phyloP scores from a whole-genome alignment of 345 rosid genomes.

The Streptanthus diversifolius region DNA sequence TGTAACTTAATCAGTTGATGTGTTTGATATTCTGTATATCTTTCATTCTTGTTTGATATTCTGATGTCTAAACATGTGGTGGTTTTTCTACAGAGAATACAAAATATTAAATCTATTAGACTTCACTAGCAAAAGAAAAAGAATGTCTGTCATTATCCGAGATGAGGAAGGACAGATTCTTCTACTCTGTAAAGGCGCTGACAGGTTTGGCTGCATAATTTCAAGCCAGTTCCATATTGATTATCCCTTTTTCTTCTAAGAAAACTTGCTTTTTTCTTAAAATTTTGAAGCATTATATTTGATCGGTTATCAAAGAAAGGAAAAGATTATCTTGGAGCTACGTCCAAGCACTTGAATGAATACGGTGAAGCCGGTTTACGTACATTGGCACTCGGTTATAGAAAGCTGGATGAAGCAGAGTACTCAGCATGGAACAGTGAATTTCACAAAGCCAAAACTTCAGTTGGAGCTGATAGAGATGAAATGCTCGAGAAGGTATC shows the following conservation, averaged over 20 bases:
- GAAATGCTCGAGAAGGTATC: conserved; percentile 59
- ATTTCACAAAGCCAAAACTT: conserved; percentile 58
- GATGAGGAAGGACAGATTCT: conserved; percentile 60
- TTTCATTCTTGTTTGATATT: neutral
- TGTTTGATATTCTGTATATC: neutral
- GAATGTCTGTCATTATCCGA: conserved; percentile 76
- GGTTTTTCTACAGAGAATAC: conserved; percentile 53
- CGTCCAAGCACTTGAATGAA: conserved; percentile 49
- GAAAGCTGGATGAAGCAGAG: conserved; percentile 44
- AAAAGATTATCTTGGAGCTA: conserved; percentile 41
- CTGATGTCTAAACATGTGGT: neutral
- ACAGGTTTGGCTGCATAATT: conserved; percentile 48
- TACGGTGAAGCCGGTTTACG: conserved; percentile 79
- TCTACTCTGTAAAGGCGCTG: conserved; percentile 85
- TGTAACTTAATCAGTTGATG: neutral
- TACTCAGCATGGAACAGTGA: conserved; percentile 51
- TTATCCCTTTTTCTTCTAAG: neutral
- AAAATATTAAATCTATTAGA: conserved; percentile 66
- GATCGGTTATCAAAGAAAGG: conserved; percentile 66
- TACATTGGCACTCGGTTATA: conserved; percentile 67
- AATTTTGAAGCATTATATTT: conserved; percentile 56
- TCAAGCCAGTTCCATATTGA: conserved; percentile 1
- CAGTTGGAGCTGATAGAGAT: conserved; percentile 66
- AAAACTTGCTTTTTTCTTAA: neutral
- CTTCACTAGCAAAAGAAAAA: conserved; percentile 66